These are phyloP conservation scores for Tuber umbilicatum DNA, from an alignment of 495 filamentous ascomycete genomes.

Conservation along the genomic window DNA sequence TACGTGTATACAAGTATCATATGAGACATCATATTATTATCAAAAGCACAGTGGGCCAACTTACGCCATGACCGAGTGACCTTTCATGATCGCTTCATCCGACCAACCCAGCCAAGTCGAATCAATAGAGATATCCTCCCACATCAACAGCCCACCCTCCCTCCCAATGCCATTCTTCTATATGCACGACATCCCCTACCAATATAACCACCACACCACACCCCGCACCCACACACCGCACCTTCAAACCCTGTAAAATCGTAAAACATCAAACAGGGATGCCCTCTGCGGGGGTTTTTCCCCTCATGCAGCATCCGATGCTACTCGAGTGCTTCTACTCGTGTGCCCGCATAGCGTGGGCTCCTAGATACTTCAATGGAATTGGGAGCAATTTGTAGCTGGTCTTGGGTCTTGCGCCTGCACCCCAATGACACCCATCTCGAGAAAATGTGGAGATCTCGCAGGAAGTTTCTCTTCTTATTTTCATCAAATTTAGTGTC, in stretches of 20 bases:
- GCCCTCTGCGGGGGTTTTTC: neutral
- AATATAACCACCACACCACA: neutral
- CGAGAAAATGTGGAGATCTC: neutral
- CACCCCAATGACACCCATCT: no score
- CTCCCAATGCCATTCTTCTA: neutral
- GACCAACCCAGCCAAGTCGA: neutral
- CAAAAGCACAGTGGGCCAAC: neutral
- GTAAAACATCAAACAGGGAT: neutral
- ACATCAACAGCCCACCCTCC: neutral
- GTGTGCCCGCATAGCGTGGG: no score
- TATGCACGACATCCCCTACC: neutral
- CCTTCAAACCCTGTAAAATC: neutral
- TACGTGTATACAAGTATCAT: neutral
- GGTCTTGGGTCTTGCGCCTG: no score
- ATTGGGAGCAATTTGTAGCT: neutral
- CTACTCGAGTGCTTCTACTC: no score
- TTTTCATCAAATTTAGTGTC: no score
- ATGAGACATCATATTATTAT: no score
- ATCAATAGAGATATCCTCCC: neutral
- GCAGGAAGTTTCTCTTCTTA: no score
- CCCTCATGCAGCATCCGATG: neutral
- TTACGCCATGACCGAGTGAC: neutral
- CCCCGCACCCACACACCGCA: neutral
- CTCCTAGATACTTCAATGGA: neutral
- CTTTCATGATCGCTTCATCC: neutral